Evolutionary conservation across 352 stramenopile species (phyloP).

Genomic region (Globisporangium spiculum): DNA sequence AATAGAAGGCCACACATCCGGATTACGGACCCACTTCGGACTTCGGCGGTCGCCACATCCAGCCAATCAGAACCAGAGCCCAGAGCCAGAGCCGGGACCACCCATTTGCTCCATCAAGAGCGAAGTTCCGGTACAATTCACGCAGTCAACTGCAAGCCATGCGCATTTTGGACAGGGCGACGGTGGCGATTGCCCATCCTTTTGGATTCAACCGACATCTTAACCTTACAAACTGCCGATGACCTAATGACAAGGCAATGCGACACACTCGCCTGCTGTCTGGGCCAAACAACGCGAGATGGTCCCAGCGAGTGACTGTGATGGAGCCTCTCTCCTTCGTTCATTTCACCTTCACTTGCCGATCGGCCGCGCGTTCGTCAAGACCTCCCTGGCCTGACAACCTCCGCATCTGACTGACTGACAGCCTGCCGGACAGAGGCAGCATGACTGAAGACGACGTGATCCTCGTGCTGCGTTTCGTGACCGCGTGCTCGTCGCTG

Average conservation of each 20-base stretch:
- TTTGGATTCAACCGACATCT: too few relatives aligned
- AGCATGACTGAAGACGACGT: background rate
- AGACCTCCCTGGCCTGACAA: background rate
- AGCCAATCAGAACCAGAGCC: too few relatives aligned
- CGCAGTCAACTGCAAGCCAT: too few relatives aligned
- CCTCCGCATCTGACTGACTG: background rate
- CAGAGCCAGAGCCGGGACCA: too few relatives aligned
- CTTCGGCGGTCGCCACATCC: too few relatives aligned
- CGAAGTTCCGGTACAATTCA: too few relatives aligned
- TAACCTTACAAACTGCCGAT: background rate
- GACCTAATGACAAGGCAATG: background rate
- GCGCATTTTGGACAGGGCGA: too few relatives aligned
- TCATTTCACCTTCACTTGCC: background rate
- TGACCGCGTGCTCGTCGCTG: constrained; percentile 20
- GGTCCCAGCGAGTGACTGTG: background rate
- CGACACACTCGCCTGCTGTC: background rate
- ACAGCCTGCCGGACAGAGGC: background rate
- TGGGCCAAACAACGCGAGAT: background rate
- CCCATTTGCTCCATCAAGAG: too few relatives aligned
- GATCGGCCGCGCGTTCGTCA: background rate
- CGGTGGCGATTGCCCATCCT: too few relatives aligned
- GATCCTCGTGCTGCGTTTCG: constrained; percentile 18
- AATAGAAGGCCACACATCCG: too few relatives aligned
- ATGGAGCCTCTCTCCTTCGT: background rate
- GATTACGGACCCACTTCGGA: too few relatives aligned